Percentiles rank a stretch among this genome's conserved stretches.
Conservation (phyloP, 306 rosid species). For the Gillenia trifoliata region DNA sequence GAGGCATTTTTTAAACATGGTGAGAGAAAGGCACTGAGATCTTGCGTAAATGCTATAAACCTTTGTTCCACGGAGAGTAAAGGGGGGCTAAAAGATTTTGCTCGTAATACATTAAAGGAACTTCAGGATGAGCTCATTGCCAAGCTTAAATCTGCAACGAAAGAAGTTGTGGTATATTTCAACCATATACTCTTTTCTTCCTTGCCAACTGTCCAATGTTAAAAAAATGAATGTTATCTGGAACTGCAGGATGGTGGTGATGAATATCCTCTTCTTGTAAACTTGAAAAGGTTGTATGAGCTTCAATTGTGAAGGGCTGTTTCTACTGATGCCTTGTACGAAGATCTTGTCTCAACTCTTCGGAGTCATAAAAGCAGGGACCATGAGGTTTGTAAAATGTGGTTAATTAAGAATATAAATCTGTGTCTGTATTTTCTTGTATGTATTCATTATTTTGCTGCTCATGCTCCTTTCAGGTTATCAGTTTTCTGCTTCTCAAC, state of each 20-base stretch:
- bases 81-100: slow-evolving; percentile 91
- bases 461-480: slow-evolving; percentile 56
- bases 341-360: slow-evolving; percentile 60
- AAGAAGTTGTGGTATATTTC: slow-evolving; percentile 71
- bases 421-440: background rate
- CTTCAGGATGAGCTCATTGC: slow-evolving; percentile 64
- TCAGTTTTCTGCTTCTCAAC: slow-evolving; percentile 78
- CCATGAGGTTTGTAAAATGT: slow-evolving; percentile 63
- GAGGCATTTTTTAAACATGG: slow-evolving; percentile 86
- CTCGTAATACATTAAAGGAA: slow-evolving; percentile 69
- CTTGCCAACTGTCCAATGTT: background rate
- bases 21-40: slow-evolving; percentile 82
- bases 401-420: slow-evolving; percentile 12
- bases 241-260: slow-evolving; percentile 87
- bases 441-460: slow-evolving; percentile 28
- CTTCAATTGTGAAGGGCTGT: slow-evolving; percentile 68
- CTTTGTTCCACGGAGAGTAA: slow-evolving; percentile 72
- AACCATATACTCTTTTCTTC: background rate
- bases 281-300: slow-evolving; percentile 86
- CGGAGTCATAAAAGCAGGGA: slow-evolving; percentile 59
- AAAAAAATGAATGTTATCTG: slow-evolving; percentile 14
- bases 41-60: slow-evolving; percentile 69
- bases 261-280: slow-evolving; percentile 94
- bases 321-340: slow-evolving; percentile 54
- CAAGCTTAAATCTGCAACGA: slow-evolving; percentile 67